Base-by-base conservation (phyloP, 2,329 filamentous ascomycete genomes). In the Penicillium sp. region DNA sequence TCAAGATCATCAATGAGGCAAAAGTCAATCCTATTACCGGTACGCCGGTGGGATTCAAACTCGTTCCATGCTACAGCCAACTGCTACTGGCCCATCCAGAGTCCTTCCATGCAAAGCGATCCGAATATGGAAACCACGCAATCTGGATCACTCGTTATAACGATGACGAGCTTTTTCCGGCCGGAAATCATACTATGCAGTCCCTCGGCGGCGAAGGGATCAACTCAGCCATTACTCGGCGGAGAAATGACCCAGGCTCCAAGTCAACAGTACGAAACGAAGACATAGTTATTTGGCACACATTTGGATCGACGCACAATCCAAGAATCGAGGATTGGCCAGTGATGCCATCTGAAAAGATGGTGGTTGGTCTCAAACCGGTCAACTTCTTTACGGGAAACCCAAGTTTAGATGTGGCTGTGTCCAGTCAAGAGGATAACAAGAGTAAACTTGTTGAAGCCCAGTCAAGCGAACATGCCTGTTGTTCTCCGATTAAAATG, bases 1-100 rank as follows among this genome's bases (percentile, higher is more conserved):
- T 84, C 78, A 84, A 84, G 63, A 82, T 86, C 49, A 74, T 83
- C 65, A 85, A 85, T 62, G 75, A 80, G 9, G 63, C 71, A 3
- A 67, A 77, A 5, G 70, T 66, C 19, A 86, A 86, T 67, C 73
- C 78, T 0, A 67, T 84, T 55, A 84, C 82, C 27, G 75, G 75
- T 6, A 76, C 77, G 1, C 75, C 81, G 0, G 79, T 84, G 1
- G 81, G 75, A 0, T 86, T 83, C 68, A 85, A 84, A 61, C 75
- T 86, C 46, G 69, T 77, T 52, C 75, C 78, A 0, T 77, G 76
- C 5, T 78, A 80, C 9, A 84, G 81, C 67, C 83, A 86, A 65
- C 78, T 82, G 62, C 76, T 86, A 34, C 75, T 86, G 6, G 80
- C 83, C 0, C 76, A 83, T 58, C 68, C 77, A 4, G 68, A 74